A percentile compares a stretch with the other conserved stretches of the same genome.
Conservation (phyloP, 257 asterid genomes). For the Schizonepeta tenuifolia region DNA sequence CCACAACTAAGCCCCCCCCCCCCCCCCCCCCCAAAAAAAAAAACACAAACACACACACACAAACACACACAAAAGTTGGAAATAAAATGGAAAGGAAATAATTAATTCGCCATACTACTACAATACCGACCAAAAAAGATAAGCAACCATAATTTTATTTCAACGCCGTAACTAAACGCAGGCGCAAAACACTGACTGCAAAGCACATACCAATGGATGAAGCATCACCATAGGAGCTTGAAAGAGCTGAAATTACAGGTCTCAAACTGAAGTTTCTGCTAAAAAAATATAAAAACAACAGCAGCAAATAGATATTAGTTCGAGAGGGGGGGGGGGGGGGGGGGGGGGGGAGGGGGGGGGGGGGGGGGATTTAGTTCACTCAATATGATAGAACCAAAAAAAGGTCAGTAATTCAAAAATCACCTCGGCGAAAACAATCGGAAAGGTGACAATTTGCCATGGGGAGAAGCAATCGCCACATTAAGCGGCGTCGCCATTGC, state of each 20-base stretch:
- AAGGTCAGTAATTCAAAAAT: background rate
- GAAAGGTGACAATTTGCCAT: constrained; percentile 32
- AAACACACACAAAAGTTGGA: background rate
- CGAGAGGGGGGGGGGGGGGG: no score
- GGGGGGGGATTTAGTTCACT: background rate
- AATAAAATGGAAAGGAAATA: background rate
- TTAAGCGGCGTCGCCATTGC: constrained; percentile 62
- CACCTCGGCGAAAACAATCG: constrained; percentile 48
- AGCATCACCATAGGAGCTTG: constrained; percentile 58
- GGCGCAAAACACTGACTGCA: constrained; percentile 11
- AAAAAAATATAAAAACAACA: background rate
- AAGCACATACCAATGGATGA: constrained; percentile 51
- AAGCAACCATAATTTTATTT: background rate
- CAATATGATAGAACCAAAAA: constrained; percentile 14
- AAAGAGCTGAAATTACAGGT: constrained; percentile 48
- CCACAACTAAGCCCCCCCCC: background rate
- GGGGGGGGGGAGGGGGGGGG: no score
- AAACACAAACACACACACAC: background rate
- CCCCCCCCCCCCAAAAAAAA: no score
- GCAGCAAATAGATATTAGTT: background rate
- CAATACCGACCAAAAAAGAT: background rate
- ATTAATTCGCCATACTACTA: constrained; percentile 3
- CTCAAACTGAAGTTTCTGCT: constrained; percentile 48
- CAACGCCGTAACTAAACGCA: background rate
- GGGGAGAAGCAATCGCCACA: constrained; percentile 43